Conservation (phyloP, 1,139 yeast species). For the Hansenula sp. region DNA sequence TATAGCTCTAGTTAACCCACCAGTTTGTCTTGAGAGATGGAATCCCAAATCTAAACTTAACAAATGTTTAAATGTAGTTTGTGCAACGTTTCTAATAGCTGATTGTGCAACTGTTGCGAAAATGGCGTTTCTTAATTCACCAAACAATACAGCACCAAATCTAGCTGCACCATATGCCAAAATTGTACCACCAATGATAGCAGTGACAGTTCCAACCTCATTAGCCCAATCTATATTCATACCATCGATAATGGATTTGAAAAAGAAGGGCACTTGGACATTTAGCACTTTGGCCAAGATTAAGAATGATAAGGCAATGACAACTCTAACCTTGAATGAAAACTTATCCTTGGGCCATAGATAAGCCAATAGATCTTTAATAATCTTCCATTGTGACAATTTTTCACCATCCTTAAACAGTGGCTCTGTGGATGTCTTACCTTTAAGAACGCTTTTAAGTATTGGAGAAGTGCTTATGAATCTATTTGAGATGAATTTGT, state of each 20-base stretch:
- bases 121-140: slow-evolving; percentile 90
- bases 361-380: slow-evolving; percentile 61
- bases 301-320: slow-evolving; percentile 66
- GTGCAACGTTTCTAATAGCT: slow-evolving; percentile 88
- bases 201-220: slow-evolving; percentile 54
- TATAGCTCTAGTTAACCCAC: slow-evolving; percentile 92
- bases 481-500: neutral
- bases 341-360: slow-evolving; percentile 86
- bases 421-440: neutral
- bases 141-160: slow-evolving; percentile 90
- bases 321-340: slow-evolving; percentile 69
- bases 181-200: slow-evolving; percentile 64
- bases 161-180: slow-evolving; percentile 92
- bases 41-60: slow-evolving; percentile 83
- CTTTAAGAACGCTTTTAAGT: neutral
- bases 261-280: slow-evolving; percentile 94
- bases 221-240: slow-evolving; percentile 89
- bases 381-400: slow-evolving; percentile 43
- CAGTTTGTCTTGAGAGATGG: slow-evolving; percentile 90
- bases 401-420: slow-evolving; percentile 2
- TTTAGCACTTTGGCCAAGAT: slow-evolving; percentile 80
- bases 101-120: slow-evolving; percentile 95
- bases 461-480: neutral
- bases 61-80: slow-evolving; percentile 80
- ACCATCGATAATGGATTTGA: slow-evolving; percentile 82